Percentiles rank a stretch among this genome's conserved stretches.
These are phyloP conservation scores for Botryotinia globosa DNA, from an alignment of 2,329 filamentous ascomycete genomes.

Conservation along the genomic window DNA sequence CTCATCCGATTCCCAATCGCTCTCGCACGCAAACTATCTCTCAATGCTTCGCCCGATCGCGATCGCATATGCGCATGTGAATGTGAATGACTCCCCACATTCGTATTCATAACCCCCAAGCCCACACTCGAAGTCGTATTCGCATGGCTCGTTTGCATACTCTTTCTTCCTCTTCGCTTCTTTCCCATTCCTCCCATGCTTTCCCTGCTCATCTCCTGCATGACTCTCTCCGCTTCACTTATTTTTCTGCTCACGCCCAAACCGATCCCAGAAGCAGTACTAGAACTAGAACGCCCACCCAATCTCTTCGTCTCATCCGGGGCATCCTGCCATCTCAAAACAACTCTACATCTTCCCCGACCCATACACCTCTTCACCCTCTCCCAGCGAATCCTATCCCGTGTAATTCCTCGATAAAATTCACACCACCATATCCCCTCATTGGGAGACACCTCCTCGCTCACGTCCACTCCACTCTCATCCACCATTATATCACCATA, in stretches of 20 bases:
- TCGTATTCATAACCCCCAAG: background rate
- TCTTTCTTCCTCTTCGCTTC: background rate
- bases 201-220: background rate
- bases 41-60: background rate
- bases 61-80: background rate
- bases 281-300: background rate
- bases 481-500: background rate
- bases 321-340: slow-evolving; percentile 27
- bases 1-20: background rate
- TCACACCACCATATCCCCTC: slow-evolving; percentile 29
- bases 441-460: slow-evolving; percentile 13
- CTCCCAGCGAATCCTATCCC: slow-evolving; percentile 27
- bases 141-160: background rate
- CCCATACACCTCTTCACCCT: slow-evolving; percentile 29
- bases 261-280: background rate
- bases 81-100: background rate
- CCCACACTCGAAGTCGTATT: background rate
- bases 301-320: background rate
- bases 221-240: background rate
- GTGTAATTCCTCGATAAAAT: slow-evolving; percentile 23
- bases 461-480: background rate
- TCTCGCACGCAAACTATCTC: background rate
- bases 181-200: background rate
- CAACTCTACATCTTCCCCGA: slow-evolving; percentile 29
- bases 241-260: background rate